Evolutionary conservation across 805 yeast species (phyloP).

Genomic region (Metschnikowia noctiluminum): DNA sequence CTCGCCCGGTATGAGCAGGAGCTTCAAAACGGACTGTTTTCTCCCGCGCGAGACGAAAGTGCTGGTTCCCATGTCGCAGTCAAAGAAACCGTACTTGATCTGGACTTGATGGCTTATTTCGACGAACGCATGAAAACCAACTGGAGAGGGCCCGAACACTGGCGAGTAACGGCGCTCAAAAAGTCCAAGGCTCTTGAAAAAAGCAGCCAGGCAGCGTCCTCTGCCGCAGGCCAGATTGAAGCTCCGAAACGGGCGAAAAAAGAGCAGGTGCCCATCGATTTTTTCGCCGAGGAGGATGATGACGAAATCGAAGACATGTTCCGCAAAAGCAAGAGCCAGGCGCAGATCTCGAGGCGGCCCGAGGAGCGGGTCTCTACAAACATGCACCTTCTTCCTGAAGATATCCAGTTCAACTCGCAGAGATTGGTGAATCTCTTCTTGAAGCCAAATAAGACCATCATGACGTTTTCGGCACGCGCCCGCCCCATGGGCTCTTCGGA

Average conservation of each 20-base stretch:
- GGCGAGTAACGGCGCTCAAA: conserved; percentile 62
- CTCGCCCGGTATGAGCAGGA: conserved; percentile 5
- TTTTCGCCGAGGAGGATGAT: conserved; percentile 32
- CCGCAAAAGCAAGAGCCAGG: conserved; percentile 27
- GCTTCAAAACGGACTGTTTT: conserved; percentile 2
- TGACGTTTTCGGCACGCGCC: conserved; percentile 16
- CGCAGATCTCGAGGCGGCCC: conserved; percentile 24
- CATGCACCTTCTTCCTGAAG: conserved; percentile 64
- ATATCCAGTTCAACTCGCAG: conserved; percentile 66
- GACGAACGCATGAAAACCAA: conserved; percentile 65
- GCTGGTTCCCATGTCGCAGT: not conserved
- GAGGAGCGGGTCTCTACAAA: conserved; percentile 26
- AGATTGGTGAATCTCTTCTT: conserved; percentile 64
- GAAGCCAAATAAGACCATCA: conserved; percentile 54
- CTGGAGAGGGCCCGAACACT: conserved; percentile 92
- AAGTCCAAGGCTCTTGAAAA: conserved; percentile 31
- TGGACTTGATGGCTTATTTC: conserved; percentile 74
- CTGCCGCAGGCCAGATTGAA: conserved; percentile 1
- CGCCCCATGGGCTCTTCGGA: not conserved
- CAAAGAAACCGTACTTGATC: conserved; percentile 40
- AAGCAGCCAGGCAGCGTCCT: not conserved
- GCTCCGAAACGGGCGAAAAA: conserved; percentile 21
- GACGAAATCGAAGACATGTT: conserved; percentile 29
- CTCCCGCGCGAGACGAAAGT: not conserved
- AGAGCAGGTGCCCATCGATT: conserved; percentile 26